Conservation (phyloP, 2,329 filamentous ascomycete species). For the Neopestalotiopsis rosae region DNA sequence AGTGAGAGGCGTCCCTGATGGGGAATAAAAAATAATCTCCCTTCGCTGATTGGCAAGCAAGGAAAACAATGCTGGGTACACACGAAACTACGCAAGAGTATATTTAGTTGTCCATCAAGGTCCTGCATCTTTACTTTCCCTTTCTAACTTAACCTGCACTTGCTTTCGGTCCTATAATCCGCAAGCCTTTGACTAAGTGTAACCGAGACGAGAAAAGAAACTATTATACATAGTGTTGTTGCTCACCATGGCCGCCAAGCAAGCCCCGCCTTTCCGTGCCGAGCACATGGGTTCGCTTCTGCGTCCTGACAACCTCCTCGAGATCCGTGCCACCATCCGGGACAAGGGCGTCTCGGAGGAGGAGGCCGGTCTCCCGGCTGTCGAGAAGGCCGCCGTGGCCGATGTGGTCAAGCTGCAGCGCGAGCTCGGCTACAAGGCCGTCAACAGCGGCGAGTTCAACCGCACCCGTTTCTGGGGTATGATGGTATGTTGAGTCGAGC, state of each 20-base stretch:
- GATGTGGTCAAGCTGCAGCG: conserved; percentile 73
- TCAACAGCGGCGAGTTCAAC: conserved; percentile 75
- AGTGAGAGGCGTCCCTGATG: background rate
- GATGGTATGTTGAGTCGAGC: conserved; percentile 33
- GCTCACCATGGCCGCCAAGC: conserved; percentile 9
- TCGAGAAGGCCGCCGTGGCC: conserved; percentile 70
- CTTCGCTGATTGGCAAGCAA: background rate
- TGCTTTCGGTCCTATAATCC: background rate
- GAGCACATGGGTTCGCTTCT: conserved; percentile 79
- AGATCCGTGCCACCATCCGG: conserved; percentile 64
- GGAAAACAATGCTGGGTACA: background rate
- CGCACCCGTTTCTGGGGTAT: conserved; percentile 58
- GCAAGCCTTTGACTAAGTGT: background rate
- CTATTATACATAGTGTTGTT: background rate
- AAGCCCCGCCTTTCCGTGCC: conserved; percentile 67
- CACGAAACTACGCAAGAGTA: background rate
- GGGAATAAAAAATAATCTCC: background rate
- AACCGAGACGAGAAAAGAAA: background rate
- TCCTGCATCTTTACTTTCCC: background rate
- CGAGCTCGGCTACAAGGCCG: conserved; percentile 67
- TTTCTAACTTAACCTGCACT: background rate
- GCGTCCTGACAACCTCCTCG: conserved; percentile 68
- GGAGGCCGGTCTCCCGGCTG: conserved; percentile 59
- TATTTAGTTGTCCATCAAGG: background rate
- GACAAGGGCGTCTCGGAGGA: conserved; percentile 57